These are phyloP conservation scores for Blumeria hordei DNA, from an alignment of 2,329 filamentous ascomycete species.

Conservation along the genomic window DNA sequence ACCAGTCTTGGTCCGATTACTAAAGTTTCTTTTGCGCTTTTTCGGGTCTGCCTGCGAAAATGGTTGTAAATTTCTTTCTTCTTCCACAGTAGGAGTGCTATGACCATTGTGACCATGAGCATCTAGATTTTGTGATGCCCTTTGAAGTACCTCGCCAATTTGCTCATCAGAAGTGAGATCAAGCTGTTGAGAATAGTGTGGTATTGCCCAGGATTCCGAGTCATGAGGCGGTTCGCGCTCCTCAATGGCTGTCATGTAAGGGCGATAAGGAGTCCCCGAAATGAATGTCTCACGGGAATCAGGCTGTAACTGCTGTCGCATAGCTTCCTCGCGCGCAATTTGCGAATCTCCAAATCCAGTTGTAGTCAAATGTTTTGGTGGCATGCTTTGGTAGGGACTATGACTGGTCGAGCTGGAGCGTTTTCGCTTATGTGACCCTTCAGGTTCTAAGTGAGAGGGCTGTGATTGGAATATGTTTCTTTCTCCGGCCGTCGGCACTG, in stretches of 20 bases:
- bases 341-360: slow-evolving; percentile 7
- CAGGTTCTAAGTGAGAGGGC: slow-evolving; percentile 9
- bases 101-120: slow-evolving; percentile 15
- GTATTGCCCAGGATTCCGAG: slow-evolving; percentile 9
- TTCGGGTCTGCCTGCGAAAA: slow-evolving; percentile 34
- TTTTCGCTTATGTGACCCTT: slow-evolving; percentile 38
- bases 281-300: slow-evolving; percentile 14
- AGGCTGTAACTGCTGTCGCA: slow-evolving; percentile 20
- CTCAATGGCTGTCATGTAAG: slow-evolving; percentile 9
- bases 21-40: slow-evolving; percentile 61
- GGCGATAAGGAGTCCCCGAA: slow-evolving; percentile 9
- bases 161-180: slow-evolving; percentile 23
- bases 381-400: slow-evolving; percentile 16
- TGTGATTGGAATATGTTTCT: slow-evolving; percentile 8
- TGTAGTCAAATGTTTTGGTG: slow-evolving; percentile 13
- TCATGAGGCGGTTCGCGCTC: slow-evolving; percentile 5
- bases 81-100: slow-evolving; percentile 17
- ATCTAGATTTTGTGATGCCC: slow-evolving; percentile 20
- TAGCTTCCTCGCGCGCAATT: slow-evolving; percentile 21
- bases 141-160: slow-evolving; percentile 25
- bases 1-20: slow-evolving; percentile 85
- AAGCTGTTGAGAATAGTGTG: slow-evolving; percentile 20
- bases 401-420: slow-evolving; percentile 25
- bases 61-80: slow-evolving; percentile 13
- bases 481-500: slow-evolving; percentile 9